Evolutionary conservation across 2,329 filamentous ascomycete species (phyloP).

Genomic region (Pseudogymnoascus sp.): DNA sequence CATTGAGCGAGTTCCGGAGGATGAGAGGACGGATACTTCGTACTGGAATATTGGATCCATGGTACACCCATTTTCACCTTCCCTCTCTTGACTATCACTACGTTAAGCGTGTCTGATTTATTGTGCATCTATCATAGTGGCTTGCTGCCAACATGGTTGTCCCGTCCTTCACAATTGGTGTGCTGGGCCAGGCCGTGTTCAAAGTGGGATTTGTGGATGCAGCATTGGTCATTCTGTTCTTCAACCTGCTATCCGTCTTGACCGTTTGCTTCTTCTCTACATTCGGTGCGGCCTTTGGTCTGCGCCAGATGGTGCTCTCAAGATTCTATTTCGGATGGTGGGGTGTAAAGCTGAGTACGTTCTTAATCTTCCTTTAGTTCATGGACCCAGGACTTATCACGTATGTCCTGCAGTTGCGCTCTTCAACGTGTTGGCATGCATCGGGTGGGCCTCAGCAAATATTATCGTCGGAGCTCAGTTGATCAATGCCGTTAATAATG

Average conservation of each 20-base stretch:
- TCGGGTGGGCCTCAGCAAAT: conserved; percentile 73
- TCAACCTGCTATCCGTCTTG: conserved; percentile 66
- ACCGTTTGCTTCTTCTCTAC: conserved; percentile 72
- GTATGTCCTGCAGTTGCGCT: conserved; percentile 46
- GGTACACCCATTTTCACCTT: conserved; percentile 41
- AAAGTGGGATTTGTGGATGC: conserved; percentile 65
- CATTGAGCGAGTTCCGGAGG: conserved; percentile 65
- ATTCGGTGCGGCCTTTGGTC: conserved; percentile 66
- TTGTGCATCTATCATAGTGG: conserved; percentile 45
- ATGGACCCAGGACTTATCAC: conserved; percentile 7
- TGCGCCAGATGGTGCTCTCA: conserved; percentile 75
- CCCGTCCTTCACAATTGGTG: conserved; percentile 68
- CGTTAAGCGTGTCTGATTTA: conserved; percentile 11
- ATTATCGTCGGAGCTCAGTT: conserved; percentile 74
- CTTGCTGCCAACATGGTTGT: conserved; percentile 73
- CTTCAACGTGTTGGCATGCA: conserved; percentile 62
- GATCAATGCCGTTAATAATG: conserved; percentile 62
- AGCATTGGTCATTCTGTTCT: conserved; percentile 63
- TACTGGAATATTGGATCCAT: conserved; percentile 64
- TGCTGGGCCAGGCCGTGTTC: conserved; percentile 62
- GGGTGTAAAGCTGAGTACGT: conserved; percentile 56
- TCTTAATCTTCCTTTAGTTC: neutral
- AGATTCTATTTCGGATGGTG: conserved; percentile 71
- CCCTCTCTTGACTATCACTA: neutral
- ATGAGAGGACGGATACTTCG: conserved; percentile 59